Evolutionary conservation across 2,329 filamentous ascomycete genomes (phyloP), one percentile per base, ranked within the genome.

Genomic region (Phyllosticta citrichinensis): DNA sequence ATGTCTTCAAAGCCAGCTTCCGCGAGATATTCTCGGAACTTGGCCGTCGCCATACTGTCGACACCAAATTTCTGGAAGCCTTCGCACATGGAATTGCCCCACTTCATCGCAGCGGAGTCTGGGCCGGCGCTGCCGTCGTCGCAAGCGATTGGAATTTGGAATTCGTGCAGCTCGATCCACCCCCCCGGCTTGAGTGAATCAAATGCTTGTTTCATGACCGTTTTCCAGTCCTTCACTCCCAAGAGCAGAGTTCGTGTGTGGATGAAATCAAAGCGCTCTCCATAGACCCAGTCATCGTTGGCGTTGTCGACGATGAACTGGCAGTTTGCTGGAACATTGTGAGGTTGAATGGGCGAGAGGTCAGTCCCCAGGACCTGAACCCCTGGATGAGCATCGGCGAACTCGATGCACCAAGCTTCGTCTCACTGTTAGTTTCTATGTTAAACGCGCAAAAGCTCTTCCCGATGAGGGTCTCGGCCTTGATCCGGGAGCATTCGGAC

Each of bases 251-350:
- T 64, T 66, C 79, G 66, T 70, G 77, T 67, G 77, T 80, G 75
- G 78, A 86, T 80, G 65, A 81, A 79, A 68, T 86, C 83, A 66
- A 81, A 84, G 11, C 70, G 70, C 58, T 79, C 74, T 5, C 74
- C 70, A 57, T 80, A 82, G 40, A 75, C 70, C 84, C 84, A 87
- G 10, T 79, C 75, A 40, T 80, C 77, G 57, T 66, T 63, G 14
- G 64, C 67, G 58, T 70, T 65, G 30, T 67, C 66, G 60, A 70
- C 65, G n/a, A 68, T 62, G 60, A 70, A 70, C 10, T 50, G 47
- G 63, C 66, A 69, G 54, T 70, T 70, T 33, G 64, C 25, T 22
- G 68, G 68, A 11, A 69, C 64, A 56, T 64, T 64, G 60, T 61
- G 55, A 22, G 67, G 66, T 52, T 69, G 66, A 50, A 68, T 69